Evolutionary conservation across 2,329 filamentous ascomycete genomes (phyloP), one percentile per base, ranked within the genome.

Genomic region (Cladophialophora chaetospira): DNA sequence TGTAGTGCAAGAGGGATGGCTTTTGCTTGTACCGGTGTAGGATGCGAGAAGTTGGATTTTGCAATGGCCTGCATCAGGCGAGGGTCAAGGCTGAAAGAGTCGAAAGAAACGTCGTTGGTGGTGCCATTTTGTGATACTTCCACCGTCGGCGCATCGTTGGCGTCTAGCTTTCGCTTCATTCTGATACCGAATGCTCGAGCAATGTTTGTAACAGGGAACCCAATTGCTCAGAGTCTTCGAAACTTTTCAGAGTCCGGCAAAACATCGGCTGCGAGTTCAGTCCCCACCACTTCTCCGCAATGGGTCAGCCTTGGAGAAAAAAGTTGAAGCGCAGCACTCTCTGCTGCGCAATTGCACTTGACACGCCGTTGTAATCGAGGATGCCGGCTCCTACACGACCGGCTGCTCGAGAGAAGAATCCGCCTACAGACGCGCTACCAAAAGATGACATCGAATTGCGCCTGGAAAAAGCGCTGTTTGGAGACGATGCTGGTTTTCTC

Each of bases 1-100:
- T 91, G 85, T 15, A 97, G 79, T 19, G 90, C 91, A 33, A 97
- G 76, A 1, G 94, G 94, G 61, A 99, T 96, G 1, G 90, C 89
- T 72, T 88, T 87, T 38, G 85, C 82, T 74, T 99, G 94, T 1
- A 97, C 89, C 10, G 87, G 82, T n/a, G 94, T 97, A 11, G 94
- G 94, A 56, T 86, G 85, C 61, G 87, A 81, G 76, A 92, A 97
- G 72, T 88, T 87, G 73, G 94, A 88, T 70, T 88, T 87, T 44
- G 88, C 87, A 65, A 97, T 82, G 53, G 89, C 91, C 77, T 96
- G 90, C 29, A 97, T 79, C 26, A 99, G 79, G 64, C 94, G 86
- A 8, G 91, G 76, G 70, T 99, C 94, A 60, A 99, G 85, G 61
- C 85, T 86, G 60, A 97, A 82, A 55, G 85, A 82, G 63, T 87